Conservation (phyloP, 2,329 filamentous ascomycete species). For the Penicillium sp. region DNA sequence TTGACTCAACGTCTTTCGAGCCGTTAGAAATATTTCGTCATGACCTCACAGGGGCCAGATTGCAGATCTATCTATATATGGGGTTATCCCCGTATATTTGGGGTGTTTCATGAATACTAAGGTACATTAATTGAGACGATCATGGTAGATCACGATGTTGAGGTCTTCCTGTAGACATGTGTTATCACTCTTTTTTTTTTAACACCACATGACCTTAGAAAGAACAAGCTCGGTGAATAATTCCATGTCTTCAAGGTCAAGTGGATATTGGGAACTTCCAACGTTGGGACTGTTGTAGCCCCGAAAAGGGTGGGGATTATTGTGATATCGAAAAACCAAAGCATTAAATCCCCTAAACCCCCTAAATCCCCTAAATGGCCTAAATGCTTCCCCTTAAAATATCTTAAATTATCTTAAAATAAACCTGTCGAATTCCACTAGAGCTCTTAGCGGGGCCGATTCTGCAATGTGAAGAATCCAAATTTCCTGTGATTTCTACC, state of each 20-base stretch:
- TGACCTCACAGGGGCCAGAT: not conserved
- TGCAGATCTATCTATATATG: not conserved
- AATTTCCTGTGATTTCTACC: conserved; percentile 11
- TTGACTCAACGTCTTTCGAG: not conserved
- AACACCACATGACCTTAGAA: not conserved
- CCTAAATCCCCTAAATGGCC: no score
- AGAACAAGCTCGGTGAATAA: conserved; percentile 1
- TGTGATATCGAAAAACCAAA: not conserved
- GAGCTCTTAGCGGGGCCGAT: conserved; percentile 16
- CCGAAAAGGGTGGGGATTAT: not conserved
- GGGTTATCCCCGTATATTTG: not conserved
- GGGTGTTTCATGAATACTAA: not conserved
- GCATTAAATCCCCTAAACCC: not conserved
- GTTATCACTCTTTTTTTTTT: not conserved
- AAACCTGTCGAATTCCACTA: conserved; percentile 16
- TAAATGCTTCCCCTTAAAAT: not conserved
- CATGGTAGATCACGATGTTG: not conserved
- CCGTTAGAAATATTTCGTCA: not conserved
- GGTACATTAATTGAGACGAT: not conserved
- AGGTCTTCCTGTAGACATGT: not conserved
- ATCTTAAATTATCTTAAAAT: not conserved
- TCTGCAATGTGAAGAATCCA: conserved; percentile 18
- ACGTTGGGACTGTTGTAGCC: not conserved
- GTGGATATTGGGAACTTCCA: not conserved
- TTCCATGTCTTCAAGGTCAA: not conserved